phyloP scores from a whole-genome alignment of 441 rosid species.

The Theobroma grandiflorum region DNA sequence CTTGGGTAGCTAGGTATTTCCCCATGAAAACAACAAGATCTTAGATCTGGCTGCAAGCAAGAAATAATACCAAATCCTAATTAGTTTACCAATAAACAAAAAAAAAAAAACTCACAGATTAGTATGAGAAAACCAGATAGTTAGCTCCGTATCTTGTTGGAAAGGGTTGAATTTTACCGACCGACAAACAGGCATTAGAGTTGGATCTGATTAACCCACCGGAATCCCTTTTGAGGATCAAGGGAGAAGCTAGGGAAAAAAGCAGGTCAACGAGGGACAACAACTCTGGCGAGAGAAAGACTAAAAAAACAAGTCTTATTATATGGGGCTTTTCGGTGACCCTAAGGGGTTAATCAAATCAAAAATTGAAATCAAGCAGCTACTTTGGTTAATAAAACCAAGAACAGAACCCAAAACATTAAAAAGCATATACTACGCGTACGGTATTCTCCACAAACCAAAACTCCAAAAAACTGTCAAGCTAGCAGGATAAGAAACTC shows the following conservation, averaged over 20 bases:
- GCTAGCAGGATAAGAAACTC: too few species aligned
- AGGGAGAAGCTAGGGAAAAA: background rate
- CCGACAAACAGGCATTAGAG: background rate
- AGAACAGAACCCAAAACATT: background rate
- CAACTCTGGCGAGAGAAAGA: background rate
- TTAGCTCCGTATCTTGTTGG: background rate
- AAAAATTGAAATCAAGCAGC: background rate
- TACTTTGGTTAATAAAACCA: background rate
- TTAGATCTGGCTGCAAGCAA: background rate
- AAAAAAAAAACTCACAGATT: background rate
- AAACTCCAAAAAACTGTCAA: too few species aligned
- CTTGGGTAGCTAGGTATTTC: background rate
- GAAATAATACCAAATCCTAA: background rate
- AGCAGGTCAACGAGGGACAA: background rate
- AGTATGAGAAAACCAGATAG: background rate
- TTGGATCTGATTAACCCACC: background rate
- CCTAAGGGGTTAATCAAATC: background rate
- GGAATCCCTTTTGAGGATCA: background rate
- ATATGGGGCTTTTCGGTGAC: background rate
- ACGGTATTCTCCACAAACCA: too few species aligned
- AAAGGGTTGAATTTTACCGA: background rate
- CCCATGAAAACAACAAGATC: background rate
- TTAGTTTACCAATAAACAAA: background rate
- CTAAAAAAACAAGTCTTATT: background rate
- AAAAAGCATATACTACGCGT: too few species aligned